phyloP scores from a whole-genome alignment of 2,329 filamentous ascomycete species.

The Colletotrichum gigasporum region DNA sequence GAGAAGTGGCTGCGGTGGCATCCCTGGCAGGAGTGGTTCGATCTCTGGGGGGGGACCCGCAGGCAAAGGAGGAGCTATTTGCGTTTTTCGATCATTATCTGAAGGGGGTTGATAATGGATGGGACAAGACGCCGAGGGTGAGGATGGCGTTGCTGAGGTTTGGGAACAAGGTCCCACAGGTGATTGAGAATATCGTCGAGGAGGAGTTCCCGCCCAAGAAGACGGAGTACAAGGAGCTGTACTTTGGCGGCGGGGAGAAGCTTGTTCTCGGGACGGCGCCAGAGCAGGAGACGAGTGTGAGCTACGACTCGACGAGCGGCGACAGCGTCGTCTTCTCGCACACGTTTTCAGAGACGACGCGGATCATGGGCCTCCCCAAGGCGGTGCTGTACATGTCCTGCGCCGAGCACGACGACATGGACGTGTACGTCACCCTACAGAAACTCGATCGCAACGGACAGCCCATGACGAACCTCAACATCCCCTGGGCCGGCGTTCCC shows the following conservation, averaged over 20 bases:
- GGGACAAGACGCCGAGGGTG: slow-evolving; percentile 54
- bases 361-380: slow-evolving; percentile 55
- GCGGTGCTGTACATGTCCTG: slow-evolving; percentile 56
- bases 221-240: slow-evolving; percentile 34
- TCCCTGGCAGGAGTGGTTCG: slow-evolving; percentile 19
- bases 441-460: slow-evolving; percentile 30
- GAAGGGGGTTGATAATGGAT: slow-evolving; percentile 52
- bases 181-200: slow-evolving; percentile 39
- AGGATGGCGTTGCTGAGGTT: slow-evolving; percentile 46
- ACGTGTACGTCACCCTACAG: slow-evolving; percentile 46
- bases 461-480: slow-evolving; percentile 38
- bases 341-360: slow-evolving; percentile 48
- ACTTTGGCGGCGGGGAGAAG: slow-evolving; percentile 43
- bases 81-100: slow-evolving; percentile 57
- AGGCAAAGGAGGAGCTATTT: slow-evolving; percentile 44
- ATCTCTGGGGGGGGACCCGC: slow-evolving; percentile 7
- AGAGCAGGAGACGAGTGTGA: slow-evolving; percentile 44
- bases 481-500: slow-evolving; percentile 34
- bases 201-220: slow-evolving; percentile 39
- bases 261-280: slow-evolving; percentile 46
- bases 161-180: slow-evolving; percentile 36
- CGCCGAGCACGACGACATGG: slow-evolving; percentile 51
- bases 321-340: slow-evolving; percentile 42
- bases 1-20: slow-evolving; percentile 52
- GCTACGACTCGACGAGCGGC: not conserved